Percentiles rank a stretch among this genome's conserved stretches.
phyloP scores from a whole-genome alignment of 108 stramenopile genomes.

The Fragilaria crotonensis region DNA sequence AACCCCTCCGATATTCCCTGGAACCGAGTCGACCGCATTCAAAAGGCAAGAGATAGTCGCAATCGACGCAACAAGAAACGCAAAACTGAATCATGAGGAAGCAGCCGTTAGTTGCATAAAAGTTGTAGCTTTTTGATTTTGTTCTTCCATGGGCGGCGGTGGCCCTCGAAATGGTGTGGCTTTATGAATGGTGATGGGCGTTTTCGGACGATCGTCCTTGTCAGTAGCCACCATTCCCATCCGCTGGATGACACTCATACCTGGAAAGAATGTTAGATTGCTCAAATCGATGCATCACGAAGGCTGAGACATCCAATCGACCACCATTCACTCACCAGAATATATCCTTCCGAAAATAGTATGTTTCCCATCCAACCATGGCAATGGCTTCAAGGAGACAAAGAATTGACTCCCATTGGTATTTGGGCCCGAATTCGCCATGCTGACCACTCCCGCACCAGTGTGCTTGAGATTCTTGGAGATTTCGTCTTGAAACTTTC shows the following conservation, averaged over 20 bases:
- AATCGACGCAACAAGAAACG: not conserved
- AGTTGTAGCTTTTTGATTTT: not conserved
- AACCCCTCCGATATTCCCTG: not conserved
- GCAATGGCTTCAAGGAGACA: constrained; percentile 88
- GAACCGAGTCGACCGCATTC: not conserved
- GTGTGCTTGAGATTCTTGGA: constrained; percentile 78
- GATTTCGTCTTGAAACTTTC: constrained; percentile 90
- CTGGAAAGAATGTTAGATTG: constrained; percentile 18
- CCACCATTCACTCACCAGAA: not conserved
- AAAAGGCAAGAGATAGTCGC: not conserved
- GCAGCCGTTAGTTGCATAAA: not conserved
- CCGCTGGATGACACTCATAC: constrained; percentile 83
- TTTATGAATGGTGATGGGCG: constrained; percentile 45
- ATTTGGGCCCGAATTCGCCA: constrained; percentile 92
- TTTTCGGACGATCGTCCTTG: constrained; percentile 71
- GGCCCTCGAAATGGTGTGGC: constrained; percentile 45
- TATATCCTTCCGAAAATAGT: constrained; percentile 90
- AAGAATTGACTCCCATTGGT: constrained; percentile 94
- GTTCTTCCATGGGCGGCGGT: constrained; percentile 21
- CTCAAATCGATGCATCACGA: not conserved
- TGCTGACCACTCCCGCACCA: constrained; percentile 76
- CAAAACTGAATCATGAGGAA: not conserved
- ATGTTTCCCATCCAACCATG: constrained; percentile 93
- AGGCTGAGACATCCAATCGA: constrained; percentile 85
- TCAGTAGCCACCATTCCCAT: constrained; percentile 92